Percentiles rank a stretch among this genome's conserved stretches.
These are phyloP conservation scores for Gamsiella multidivaricata DNA, from an alignment of 192 early-diverging fungal species.

Conservation along the genomic window DNA sequence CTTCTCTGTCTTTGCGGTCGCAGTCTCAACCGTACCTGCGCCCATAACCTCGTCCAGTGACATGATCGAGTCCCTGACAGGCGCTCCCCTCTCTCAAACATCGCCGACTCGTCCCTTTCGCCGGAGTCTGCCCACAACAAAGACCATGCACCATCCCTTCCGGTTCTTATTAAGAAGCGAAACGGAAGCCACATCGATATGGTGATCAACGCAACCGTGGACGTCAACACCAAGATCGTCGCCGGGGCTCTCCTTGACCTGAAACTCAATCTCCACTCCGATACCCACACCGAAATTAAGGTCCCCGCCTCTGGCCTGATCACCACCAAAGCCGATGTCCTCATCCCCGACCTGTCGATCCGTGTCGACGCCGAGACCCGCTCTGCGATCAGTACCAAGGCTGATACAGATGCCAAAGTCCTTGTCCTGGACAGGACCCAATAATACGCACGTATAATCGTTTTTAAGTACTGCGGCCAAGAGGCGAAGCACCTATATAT, in stretches of 20 bases:
- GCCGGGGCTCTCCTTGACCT: slow-evolving; percentile 19
- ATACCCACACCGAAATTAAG: slow-evolving; percentile 16
- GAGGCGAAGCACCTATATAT: slow-evolving; percentile 4
- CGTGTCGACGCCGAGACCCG: slow-evolving; percentile 1
- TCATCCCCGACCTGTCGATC: slow-evolving; percentile 9
- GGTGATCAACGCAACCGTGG: background rate
- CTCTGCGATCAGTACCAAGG: slow-evolving; percentile 13
- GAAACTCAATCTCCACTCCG: slow-evolving; percentile 19
- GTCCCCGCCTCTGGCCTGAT: slow-evolving; percentile 2
- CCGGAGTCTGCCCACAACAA: no score
- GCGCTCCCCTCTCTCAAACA: no score
- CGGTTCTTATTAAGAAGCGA: background rate
- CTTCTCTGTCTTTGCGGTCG: no score
- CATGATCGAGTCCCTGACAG: no score
- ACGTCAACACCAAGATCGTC: slow-evolving; percentile 17
- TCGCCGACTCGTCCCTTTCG: no score
- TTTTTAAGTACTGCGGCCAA: slow-evolving; percentile 11
- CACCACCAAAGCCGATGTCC: background rate
- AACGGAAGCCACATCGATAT: background rate
- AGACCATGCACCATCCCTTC: no score
- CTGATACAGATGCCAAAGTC: slow-evolving; percentile 15
- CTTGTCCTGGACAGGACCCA: slow-evolving; percentile 21
- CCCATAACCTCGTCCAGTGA: no score
- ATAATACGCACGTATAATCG: background rate
- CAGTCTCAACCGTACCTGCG: no score